Conservation (phyloP, 2,329 filamentous ascomycete genomes). For the Cytospora piceicola region DNA sequence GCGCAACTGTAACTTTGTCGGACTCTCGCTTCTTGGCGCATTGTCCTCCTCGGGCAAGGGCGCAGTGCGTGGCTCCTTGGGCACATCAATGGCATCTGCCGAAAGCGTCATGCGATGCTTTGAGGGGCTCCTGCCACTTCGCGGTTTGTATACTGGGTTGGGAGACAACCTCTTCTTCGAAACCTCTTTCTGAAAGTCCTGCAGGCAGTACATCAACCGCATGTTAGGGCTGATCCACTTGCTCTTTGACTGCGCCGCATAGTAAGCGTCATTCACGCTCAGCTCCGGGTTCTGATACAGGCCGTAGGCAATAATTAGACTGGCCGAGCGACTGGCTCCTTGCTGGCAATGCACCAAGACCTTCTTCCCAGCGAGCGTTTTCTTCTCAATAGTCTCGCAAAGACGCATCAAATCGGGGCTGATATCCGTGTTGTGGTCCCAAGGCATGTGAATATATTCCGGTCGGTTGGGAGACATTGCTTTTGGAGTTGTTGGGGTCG, state of each 20-base stretch:
- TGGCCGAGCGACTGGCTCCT: constrained; percentile 82
- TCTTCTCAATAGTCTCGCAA: constrained; percentile 75
- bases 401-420: constrained; percentile 74
- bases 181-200: constrained; percentile 75
- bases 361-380: constrained; percentile 73
- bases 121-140: constrained; percentile 57
- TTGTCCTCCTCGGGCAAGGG: constrained; percentile 60
- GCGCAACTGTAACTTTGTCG: constrained; percentile 50
- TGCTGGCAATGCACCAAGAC: constrained; percentile 86
- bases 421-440: constrained; percentile 90
- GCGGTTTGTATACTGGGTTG: constrained; percentile 52
- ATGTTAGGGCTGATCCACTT: constrained; percentile 91
- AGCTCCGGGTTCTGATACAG: constrained; percentile 77
- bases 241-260: constrained; percentile 78
- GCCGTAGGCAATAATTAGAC: constrained; percentile 84
- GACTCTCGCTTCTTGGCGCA: constrained; percentile 46
- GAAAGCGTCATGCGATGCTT: constrained; percentile 66
- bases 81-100: constrained; percentile 58
- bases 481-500: constrained; percentile 62
- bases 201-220: constrained; percentile 87
- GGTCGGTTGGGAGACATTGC: constrained; percentile 58
- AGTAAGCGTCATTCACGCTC: constrained; percentile 82
- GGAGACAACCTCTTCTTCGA: constrained; percentile 52
- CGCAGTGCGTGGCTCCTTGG: constrained; percentile 64
- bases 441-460: constrained; percentile 85